Conservation (phyloP, 2,329 filamentous ascomycete genomes). For the Penicillium paneum region DNA sequence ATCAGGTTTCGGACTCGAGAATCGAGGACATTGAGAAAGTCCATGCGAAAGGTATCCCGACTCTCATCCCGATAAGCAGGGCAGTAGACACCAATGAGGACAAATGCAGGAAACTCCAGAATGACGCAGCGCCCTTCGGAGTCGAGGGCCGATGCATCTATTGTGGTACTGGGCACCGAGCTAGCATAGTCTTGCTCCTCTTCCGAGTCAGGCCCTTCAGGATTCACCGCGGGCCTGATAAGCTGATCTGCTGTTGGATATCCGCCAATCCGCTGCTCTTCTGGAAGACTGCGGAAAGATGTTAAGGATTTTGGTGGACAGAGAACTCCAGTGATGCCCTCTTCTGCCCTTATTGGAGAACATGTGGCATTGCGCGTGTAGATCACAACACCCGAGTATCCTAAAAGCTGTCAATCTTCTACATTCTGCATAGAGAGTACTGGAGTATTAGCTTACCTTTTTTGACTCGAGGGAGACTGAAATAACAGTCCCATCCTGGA, state of each 20-base stretch:
- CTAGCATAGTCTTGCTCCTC: conserved; percentile 3
- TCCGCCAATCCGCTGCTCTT: conserved; percentile 76
- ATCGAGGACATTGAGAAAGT: conserved; percentile 77
- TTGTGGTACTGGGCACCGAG: conserved; percentile 42
- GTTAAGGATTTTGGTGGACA: conserved; percentile 67
- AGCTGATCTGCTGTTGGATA: conserved; percentile 74
- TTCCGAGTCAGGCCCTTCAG: conserved; percentile 1
- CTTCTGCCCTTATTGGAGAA: conserved; percentile 82
- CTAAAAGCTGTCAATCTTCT: conserved; percentile 46
- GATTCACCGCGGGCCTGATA: not conserved
- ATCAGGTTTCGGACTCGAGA: conserved; percentile 79
- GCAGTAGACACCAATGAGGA: conserved; percentile 87
- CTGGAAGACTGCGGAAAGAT: conserved; percentile 70
- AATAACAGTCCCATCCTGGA: conserved; percentile 93
- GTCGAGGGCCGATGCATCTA: conserved; percentile 73
- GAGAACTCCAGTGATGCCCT: conserved; percentile 83
- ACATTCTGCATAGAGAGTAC: not conserved
- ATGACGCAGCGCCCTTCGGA: conserved; percentile 88
- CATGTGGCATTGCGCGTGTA: conserved; percentile 88
- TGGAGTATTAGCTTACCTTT: conserved; percentile 60
- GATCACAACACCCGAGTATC: conserved; percentile 92
- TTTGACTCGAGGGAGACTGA: conserved; percentile 88
- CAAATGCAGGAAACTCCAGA: conserved; percentile 91
- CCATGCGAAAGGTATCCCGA: conserved; percentile 75
- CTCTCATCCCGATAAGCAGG: conserved; percentile 84